Evolutionary conservation across 768 basidiomycete genomes (phyloP).

Genomic region (Butyriboletus loyo): DNA sequence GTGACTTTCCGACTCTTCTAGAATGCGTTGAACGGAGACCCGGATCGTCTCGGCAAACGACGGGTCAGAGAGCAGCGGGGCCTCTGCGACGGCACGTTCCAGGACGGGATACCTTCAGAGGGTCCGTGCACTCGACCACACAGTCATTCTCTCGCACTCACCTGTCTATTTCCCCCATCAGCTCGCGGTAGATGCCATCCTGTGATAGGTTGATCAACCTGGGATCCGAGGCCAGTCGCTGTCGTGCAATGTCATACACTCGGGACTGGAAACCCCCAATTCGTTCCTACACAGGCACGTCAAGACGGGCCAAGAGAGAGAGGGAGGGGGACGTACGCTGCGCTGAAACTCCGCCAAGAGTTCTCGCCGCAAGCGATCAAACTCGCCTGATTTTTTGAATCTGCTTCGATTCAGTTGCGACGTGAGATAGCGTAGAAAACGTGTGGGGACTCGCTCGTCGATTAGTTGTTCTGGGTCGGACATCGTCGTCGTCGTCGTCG

Average conservation of each 20-base stretch:
- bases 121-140: not conserved
- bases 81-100: conserved; percentile 56
- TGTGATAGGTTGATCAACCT: conserved; percentile 51
- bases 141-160: conserved; percentile 15
- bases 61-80: conserved; percentile 47
- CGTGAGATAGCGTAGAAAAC: no score
- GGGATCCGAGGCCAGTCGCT: conserved; percentile 52
- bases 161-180: conserved; percentile 75
- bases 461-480: conserved; percentile 59
- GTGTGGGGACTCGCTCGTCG: conserved; percentile 48
- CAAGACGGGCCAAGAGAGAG: not conserved
- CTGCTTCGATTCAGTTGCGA: conserved; percentile 33
- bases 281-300: conserved; percentile 39
- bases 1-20: conserved; percentile 31
- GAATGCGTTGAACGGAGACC: conserved; percentile 42
- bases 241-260: conserved; percentile 59
- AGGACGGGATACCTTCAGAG: conserved; percentile 56
- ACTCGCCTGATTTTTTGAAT: conserved; percentile 79
- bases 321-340: conserved; percentile 43
- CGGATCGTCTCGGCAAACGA: conserved; percentile 44
- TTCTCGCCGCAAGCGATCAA: conserved; percentile 67
- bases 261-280: conserved; percentile 52
- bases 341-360: conserved; percentile 59
- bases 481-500: conserved; percentile 40
- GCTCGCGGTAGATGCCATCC: conserved; percentile 54